These are phyloP conservation scores for Diaporthe ampelina DNA, from an alignment of 2,329 filamentous ascomycete genomes.

Conservation along the genomic window DNA sequence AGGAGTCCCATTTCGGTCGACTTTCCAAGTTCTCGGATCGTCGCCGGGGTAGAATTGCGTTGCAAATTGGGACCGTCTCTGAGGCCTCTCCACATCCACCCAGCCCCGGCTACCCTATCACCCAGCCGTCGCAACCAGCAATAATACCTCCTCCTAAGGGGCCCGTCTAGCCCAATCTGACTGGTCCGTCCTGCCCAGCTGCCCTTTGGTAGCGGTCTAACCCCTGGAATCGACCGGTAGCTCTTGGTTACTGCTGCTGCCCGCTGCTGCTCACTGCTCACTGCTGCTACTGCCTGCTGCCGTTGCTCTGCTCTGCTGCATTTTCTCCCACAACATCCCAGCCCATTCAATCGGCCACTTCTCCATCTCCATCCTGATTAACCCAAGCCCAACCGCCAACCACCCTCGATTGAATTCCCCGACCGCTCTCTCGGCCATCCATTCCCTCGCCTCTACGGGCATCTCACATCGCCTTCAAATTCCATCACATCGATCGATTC, in stretches of 20 bases:
- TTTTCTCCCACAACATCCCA: slow-evolving; percentile 41
- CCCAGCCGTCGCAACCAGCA: slow-evolving; percentile 34
- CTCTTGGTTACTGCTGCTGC: slow-evolving; percentile 27
- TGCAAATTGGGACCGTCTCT: slow-evolving; percentile 37
- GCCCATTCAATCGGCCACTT: slow-evolving; percentile 39
- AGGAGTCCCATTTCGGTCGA: slow-evolving; percentile 36
- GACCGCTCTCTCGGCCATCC: slow-evolving; percentile 37
- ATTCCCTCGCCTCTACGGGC: slow-evolving; percentile 31
- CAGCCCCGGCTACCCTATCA: slow-evolving; percentile 32
- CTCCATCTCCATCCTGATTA: slow-evolving; percentile 37
- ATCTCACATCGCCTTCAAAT: slow-evolving; percentile 14
- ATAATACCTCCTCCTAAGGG: slow-evolving; percentile 40
- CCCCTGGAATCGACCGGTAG: slow-evolving; percentile 39
- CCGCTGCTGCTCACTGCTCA: slow-evolving; percentile 9
- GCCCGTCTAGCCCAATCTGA: slow-evolving; percentile 39
- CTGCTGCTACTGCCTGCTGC: slow-evolving; percentile 32
- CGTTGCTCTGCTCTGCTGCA: slow-evolving; percentile 35
- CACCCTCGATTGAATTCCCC: slow-evolving; percentile 36
- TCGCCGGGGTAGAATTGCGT: slow-evolving; percentile 37
- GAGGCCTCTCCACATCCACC: slow-evolving; percentile 34
- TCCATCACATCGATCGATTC: slow-evolving; percentile 37
- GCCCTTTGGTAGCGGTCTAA: slow-evolving; percentile 37
- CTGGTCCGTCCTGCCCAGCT: slow-evolving; percentile 36
- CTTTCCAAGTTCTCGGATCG: slow-evolving; percentile 35
- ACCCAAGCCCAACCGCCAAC: slow-evolving; percentile 32